Evolutionary conservation across 768 basidiomycete species (phyloP).

Genomic region (Flagelloscypha sp.): DNA sequence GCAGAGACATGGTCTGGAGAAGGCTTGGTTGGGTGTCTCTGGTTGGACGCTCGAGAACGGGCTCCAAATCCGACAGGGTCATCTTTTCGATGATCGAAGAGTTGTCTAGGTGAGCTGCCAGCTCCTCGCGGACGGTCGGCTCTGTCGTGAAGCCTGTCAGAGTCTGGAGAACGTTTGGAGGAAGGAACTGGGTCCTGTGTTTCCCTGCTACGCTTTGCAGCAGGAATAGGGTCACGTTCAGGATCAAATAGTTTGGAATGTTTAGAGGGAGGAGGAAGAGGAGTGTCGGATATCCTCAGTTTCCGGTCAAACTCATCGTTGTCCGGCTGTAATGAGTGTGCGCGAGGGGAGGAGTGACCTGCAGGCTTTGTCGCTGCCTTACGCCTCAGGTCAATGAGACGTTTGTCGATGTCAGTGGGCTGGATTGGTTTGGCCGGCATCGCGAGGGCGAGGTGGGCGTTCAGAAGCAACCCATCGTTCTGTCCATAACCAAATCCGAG

Average conservation of each 20-base stretch:
- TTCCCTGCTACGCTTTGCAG: conserved; percentile 43
- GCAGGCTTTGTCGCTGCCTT: too few relatives aligned
- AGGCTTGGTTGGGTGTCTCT: conserved; percentile 42
- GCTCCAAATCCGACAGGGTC: conserved; percentile 83
- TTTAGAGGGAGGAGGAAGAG: conserved; percentile 27
- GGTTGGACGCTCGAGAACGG: conserved; percentile 39
- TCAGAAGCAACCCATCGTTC: too few relatives aligned
- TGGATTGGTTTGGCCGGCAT: too few relatives aligned
- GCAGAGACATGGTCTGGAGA: conserved; percentile 68
- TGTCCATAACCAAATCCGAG: too few relatives aligned
- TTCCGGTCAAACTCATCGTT: conserved; percentile 66
- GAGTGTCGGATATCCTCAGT: conserved; percentile 55
- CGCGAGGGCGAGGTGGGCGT: too few relatives aligned
- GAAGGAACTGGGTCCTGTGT: conserved; percentile 54
- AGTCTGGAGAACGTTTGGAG: conserved; percentile 41
- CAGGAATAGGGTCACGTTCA: conserved; percentile 57
- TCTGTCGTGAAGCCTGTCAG: conserved; percentile 21
- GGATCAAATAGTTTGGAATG: conserved; percentile 62
- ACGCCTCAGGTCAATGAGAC: conserved; percentile 59
- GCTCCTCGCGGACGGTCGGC: conserved; percentile 18
- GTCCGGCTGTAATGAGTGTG: too few relatives aligned
- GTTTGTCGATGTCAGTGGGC: conserved; percentile 48
- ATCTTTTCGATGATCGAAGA: conserved; percentile 87
- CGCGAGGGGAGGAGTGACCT: too few relatives aligned
- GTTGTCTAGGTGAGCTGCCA: conserved; percentile 39